These are phyloP conservation scores for Pisolithus sp. DNA, from an alignment of 768 basidiomycete genomes.

Conservation along the genomic window DNA sequence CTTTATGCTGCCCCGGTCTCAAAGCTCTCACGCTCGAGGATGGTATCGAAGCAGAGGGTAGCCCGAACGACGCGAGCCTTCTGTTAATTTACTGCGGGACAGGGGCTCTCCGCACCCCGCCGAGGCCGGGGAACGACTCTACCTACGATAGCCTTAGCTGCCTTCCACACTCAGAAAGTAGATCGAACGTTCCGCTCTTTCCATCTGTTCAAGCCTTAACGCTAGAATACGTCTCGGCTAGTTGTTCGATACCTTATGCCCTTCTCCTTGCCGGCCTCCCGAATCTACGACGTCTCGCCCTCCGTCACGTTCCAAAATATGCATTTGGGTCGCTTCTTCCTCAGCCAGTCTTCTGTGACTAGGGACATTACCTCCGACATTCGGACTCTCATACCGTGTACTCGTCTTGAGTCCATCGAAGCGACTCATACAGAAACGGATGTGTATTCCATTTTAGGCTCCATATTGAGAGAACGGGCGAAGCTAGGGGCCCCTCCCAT, in stretches of 20 bases:
- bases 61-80: conserved; percentile 34
- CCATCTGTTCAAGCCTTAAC: conserved; percentile 32
- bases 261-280: conserved; percentile 13
- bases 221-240: conserved; percentile 32
- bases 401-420: conserved; percentile 7
- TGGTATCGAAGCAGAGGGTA: conserved; percentile 33
- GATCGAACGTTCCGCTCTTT: conserved; percentile 23
- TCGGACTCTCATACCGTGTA: conserved; percentile 11
- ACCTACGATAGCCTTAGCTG: background rate
- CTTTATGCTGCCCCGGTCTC: conserved; percentile 36
- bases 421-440: conserved; percentile 12
- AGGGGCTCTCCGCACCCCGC: conserved; percentile 19
- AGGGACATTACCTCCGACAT: conserved; percentile 3
- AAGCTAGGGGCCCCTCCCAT: conserved; percentile 19
- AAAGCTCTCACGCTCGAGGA: conserved; percentile 39
- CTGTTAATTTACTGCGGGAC: conserved; percentile 24
- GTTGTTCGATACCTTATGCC: conserved; percentile 15
- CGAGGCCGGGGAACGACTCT: conserved; percentile 8
- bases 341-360: conserved; percentile 10
- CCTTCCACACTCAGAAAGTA: conserved; percentile 10
- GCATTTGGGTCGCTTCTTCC: conserved; percentile 14
- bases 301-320: conserved; percentile 12
- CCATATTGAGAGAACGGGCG: conserved; percentile 12
- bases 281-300: conserved; percentile 14
- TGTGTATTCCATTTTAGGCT: conserved; percentile 8